Conservation (phyloP, 2,329 filamentous ascomycete genomes). For the Fusarium azukiicola region DNA sequence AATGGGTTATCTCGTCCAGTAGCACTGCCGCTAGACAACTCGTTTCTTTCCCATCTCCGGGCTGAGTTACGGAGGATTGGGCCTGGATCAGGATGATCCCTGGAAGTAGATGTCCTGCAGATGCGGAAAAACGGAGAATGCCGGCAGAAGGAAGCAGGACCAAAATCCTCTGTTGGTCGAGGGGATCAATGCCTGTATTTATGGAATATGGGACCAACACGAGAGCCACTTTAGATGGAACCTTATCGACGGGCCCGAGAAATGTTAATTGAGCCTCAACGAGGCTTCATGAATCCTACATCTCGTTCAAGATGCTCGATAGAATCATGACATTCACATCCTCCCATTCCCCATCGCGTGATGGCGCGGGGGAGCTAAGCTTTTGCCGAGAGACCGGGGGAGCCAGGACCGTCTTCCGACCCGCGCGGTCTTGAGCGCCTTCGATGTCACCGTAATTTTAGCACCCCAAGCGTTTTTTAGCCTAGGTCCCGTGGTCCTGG, state of each 20-base stretch:
- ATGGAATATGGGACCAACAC: slow-evolving; percentile 14
- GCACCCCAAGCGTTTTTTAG: neutral
- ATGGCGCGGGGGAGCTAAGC: slow-evolving; percentile 29
- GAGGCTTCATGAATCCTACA: neutral
- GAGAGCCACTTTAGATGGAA: neutral
- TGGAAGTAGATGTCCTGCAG: neutral
- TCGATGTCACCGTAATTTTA: slow-evolving; percentile 1
- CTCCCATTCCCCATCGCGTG: slow-evolving; percentile 29
- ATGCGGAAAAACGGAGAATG: neutral
- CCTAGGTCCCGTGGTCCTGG: neutral
- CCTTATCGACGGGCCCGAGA: neutral
- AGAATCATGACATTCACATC: neutral
- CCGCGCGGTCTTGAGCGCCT: slow-evolving; percentile 4
- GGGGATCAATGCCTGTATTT: slow-evolving; percentile 1
- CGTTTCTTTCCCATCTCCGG: neutral
- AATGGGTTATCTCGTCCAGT: slow-evolving; percentile 7
- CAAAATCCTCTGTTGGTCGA: slow-evolving; percentile 12
- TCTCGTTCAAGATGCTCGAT: neutral
- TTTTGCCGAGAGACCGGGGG: slow-evolving; percentile 41
- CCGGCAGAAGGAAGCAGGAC: neutral
- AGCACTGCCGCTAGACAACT: neutral
- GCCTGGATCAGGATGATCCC: slow-evolving; percentile 3
- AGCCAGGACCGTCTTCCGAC: slow-evolving; percentile 8
- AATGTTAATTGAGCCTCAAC: slow-evolving; percentile 5
- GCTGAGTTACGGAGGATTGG: slow-evolving; percentile 6